Base-by-base conservation (phyloP, 2,329 filamentous ascomycete species). In the Cladosporium cucumerinum region DNA sequence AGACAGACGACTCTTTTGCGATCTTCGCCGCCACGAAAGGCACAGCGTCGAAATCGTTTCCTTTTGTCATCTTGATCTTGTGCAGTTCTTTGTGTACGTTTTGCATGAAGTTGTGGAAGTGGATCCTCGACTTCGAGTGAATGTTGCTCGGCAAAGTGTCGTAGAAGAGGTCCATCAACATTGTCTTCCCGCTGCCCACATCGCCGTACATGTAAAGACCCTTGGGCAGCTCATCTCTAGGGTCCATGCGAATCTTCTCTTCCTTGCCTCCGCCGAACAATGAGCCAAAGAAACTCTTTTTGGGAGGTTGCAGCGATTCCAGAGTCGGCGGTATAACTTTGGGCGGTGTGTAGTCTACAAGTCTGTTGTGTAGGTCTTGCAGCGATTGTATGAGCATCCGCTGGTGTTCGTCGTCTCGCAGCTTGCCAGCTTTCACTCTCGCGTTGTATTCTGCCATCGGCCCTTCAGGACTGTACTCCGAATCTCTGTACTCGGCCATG, bases 91-190 rank as follows among this genome's bases (percentile, higher is more conserved):
- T 92, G 80, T 99, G 95, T 57, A 98, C 90, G 77, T 96, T 91
- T 78, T 98, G 95, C 95, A 99, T 99, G 82, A 99, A 99, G 77
- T 97, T 97, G 82, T 98, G 93, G 79, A 99, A 99, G 81, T 99
- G 95, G 73, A 99, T 97, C 57, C 95, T 86, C 55, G 89, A 96
- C 81, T 97, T 97, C 34, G 87, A 87, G 65, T 83, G 85, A 69
- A 98, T 93, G 66, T 89, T 89, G 18, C 82, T 77, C 0, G 95
- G 95, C 25, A 98, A 82, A 0, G 94, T 97, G 69, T 98, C 93
- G 80, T 93, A 97, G 78, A 98, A 97, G 58, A 99, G 82, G 76
- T 99, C 94, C 95, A 99, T 99, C 75, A 99, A 83, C 95, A 99
- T 99, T 2, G 95, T 99, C 84, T 99, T 99, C 67, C 95, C 95